phyloP scores from a whole-genome alignment of 495 filamentous ascomycete genomes.

The Penicillium crystallinum region DNA sequence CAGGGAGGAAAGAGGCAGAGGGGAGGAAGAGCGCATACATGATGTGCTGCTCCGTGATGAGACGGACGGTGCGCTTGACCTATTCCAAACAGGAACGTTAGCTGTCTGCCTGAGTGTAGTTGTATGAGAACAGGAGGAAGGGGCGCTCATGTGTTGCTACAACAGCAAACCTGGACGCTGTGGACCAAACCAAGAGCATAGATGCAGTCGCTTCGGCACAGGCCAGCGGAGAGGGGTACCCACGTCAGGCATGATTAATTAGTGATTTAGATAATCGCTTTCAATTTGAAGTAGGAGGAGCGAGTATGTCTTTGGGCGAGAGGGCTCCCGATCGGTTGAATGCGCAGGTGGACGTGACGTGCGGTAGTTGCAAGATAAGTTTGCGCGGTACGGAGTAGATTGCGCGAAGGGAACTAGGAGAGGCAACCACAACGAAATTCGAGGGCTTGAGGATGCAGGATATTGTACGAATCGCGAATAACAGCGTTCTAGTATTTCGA shows the following conservation, averaged over 20 bases:
- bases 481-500: background rate
- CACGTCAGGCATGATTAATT: conserved; percentile 43
- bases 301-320: background rate
- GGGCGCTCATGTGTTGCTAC: background rate
- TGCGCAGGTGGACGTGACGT: background rate
- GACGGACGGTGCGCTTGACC: conserved; percentile 84
- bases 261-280: background rate
- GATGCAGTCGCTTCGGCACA: background rate
- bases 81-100: conserved; percentile 23
- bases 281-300: background rate
- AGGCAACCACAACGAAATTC: background rate
- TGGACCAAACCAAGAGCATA: background rate
- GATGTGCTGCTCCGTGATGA: conserved; percentile 84
- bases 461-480: background rate
- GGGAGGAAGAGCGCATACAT: conserved; percentile 55
- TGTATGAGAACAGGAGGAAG: background rate
- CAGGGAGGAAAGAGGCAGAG: conserved; percentile 8
- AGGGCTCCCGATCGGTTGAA: background rate
- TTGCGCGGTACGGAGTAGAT: background rate
- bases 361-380: background rate
- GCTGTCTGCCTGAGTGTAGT: background rate
- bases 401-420: background rate
- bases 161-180: background rate
- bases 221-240: conserved; percentile 18
- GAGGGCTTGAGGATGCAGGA: background rate